Evolutionary conservation across 108 stramenopile genomes (phyloP), one percentile per base, ranked within the genome.

Genomic region (Cyclostephanos tholiformis): DNA sequence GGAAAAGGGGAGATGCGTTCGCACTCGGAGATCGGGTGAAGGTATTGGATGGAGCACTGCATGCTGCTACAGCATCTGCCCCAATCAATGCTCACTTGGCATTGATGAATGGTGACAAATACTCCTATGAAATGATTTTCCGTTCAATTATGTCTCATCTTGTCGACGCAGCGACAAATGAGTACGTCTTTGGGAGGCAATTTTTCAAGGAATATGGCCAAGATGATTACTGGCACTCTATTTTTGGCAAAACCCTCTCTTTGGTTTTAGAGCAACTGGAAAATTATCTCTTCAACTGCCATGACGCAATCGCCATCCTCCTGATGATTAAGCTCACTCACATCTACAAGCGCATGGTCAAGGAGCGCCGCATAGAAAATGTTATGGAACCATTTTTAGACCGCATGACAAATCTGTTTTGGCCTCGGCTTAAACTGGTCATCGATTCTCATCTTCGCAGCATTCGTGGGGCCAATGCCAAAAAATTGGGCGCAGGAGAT

Each of bases 301-400:
- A 97, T 74, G 99, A 99, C 84, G 94, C 88, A 60, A 84, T 99
- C 19, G 97, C 89, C 27, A 84, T 99, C 29, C 85, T 99, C 14
- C 86, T 99, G 25, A 97, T 99, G 96, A 98, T 99, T 82, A 94
- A 97, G 67, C 84, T 98, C 27, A 97, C 97, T 8, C 96, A 98
- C 70, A 80, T 87, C 38, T 88, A 94, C 80, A 87, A 95, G 59
- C 77, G 92, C 7, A 87, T 94, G n/a, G 95, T 98, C 72, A 90
- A 96, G 69, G 76, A 85, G 22, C 83, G 99, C 11, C 92, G 84
- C 49, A 89, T 99, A 43, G 83, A 87, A 50, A 88, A 82, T 38
- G 80, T 93, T 8, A 76, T 99, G 67, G 96, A 99, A 74, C 69
- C 76, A 58, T 98, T 98, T 72, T 97, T 98, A 60, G 98, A 98